Base-by-base conservation (phyloP, 2,329 filamentous ascomycete species). In the Capronia epimyces region DNA sequence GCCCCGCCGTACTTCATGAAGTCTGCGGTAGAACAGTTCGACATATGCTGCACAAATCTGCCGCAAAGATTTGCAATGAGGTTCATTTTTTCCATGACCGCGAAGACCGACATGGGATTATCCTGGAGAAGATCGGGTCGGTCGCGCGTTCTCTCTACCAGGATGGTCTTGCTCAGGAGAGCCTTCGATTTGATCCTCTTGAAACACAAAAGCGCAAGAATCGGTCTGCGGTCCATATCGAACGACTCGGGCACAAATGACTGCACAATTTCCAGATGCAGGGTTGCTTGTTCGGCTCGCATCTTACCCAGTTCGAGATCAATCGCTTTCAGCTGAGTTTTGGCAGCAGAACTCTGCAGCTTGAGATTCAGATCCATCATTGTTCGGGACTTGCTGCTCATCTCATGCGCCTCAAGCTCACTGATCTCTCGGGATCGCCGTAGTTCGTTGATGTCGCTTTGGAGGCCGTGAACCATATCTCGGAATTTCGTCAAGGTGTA, bases 281-380 rank as follows among this genome's bases (percentile, higher is more conserved):
- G 87, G 32, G 83, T 78, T 1, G 89, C 87, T 71, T 97, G 89
- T 62, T 94, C 85, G 0, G 90, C 89, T 62, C 95, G 89, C 64
- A 97, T 79, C 50, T 86, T 84, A 46, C 86, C 81, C 50, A 97
- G 74, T 66, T 97, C 90, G 24, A 96, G 76, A 60, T 96, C 90
- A 56, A 98, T 95, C 0, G 89, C 89, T 73, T 95, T 97, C 63
- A 88, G 84, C 67, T 95, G 91, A 2, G 91, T 86, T 73, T 95
- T 95, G 34, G 89, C 81, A 9, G 89, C 89, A 10, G 89, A 94
- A 49, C 87, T 80, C 64, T 95, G 91, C 37, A 98, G 78, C 70
- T 95, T 94, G 78, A 91, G 81, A 68, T 97, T 97, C 40, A 98
- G 78, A 64, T 98, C 91, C 81, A 95, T 87, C 85, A 98, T 95